Evolutionary conservation across 164 flowering plant species (phyloP), one percentile per base, ranked within the genome.

Genomic region (Macadamia integrifolia): DNA sequence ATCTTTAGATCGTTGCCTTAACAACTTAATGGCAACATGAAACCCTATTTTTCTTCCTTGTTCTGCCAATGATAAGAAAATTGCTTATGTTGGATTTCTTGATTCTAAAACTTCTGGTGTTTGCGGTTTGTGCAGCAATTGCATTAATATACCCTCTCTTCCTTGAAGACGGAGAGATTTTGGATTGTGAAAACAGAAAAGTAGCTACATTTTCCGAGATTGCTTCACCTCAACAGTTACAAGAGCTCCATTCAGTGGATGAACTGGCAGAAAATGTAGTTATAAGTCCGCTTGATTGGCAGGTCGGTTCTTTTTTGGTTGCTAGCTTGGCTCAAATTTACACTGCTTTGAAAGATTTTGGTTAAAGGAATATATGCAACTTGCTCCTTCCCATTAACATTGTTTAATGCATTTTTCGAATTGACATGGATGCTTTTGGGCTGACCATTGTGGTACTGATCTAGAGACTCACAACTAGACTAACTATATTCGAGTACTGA

Each of bases 251-350:
- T 66, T 83, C 82, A 6, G 70, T 6, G 28, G 74, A 78, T 76
- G 80, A 70, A 46, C 74, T 74, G 69, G 82, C 82, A 3, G 87
- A 83, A 15, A 84, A 80, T 71, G 67, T 88, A 56, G 76, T 89
- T 63, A 69, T 92, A 56, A 76, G 79, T 82, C 81, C 91, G 62
- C 78, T 79, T 31, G 95, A 89, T 71, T 93, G 97, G 98, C 95
- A 91, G 93, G 98, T 92, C 3, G 48, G 69, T 66, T 55, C 42
- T 35, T 5, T 35, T 5, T 35, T 5, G 40, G 40, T 35, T 35
- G 40, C 40, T 35, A 35, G 3, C 40, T 35, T 35, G 40, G 5
- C 40, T 35, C 40, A 35, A 35, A 58, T 60, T 23, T 60, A 7
- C 18, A n/a, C 2, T 31, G 1, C 60, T 65, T 71, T 32, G 43